phyloP scores from a whole-genome alignment of 2,329 filamentous ascomycete species.

The Botrytis aclada region DNA sequence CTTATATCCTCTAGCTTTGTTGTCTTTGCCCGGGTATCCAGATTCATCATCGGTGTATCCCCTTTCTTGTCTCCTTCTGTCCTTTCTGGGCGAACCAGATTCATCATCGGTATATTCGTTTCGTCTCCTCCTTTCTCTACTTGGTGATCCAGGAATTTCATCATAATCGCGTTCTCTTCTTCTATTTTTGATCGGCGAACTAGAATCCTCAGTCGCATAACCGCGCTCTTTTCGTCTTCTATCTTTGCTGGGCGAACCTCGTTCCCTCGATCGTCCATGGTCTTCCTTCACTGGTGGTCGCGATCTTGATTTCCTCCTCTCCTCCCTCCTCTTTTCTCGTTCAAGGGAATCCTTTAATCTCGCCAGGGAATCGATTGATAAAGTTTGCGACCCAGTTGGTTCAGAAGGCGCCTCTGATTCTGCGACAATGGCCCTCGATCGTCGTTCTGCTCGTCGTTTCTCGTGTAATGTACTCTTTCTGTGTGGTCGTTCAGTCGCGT shows the following conservation, averaged over 20 bases:
- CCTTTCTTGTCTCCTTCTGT: conserved; percentile 3
- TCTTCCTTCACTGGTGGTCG: conserved; percentile 64
- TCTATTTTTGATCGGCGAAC: conserved; percentile 1
- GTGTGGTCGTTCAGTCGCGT: conserved; percentile 9
- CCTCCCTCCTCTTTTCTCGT: conserved; percentile 23
- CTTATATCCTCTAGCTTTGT: not conserved
- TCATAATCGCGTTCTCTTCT: conserved; percentile 11
- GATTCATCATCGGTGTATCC: conserved; percentile 13
- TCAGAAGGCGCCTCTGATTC: conserved; percentile 28
- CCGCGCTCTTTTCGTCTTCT: conserved; percentile 12
- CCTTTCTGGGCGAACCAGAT: not conserved
- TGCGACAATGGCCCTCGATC: conserved; percentile 25
- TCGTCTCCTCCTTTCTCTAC: conserved; percentile 4
- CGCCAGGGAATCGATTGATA: conserved; percentile 37
- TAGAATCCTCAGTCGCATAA: conserved; percentile 9
- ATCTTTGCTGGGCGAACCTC: conserved; percentile 31
- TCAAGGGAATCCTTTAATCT: conserved; percentile 36
- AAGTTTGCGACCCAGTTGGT: conserved; percentile 30
- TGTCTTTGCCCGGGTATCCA: conserved; percentile 1
- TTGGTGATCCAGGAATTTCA: conserved; percentile 12
- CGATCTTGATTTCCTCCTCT: conserved; percentile 40
- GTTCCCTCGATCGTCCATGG: conserved; percentile 64
- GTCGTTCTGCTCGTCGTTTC: conserved; percentile 20
- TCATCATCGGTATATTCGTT: conserved; percentile 16
- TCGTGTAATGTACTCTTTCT: conserved; percentile 16